Base-by-base conservation (phyloP, 495 filamentous ascomycete species). In the Filosporella fistucella region DNA sequence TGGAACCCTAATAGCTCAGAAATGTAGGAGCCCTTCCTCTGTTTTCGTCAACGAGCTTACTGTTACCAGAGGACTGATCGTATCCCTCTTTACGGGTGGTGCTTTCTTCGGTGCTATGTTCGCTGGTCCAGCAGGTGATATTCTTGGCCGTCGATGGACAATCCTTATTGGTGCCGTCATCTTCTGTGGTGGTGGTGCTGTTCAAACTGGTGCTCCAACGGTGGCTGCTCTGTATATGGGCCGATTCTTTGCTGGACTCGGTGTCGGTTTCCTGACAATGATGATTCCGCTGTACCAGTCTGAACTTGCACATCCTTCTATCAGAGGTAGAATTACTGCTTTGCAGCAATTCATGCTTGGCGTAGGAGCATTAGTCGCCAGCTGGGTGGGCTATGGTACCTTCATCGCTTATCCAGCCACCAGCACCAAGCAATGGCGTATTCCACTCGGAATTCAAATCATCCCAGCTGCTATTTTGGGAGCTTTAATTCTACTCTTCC, bases 301-400 rank as follows among this genome's bases (percentile, higher is more conserved):
- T 6, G 76, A 79, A 51, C 76, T 71, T 63, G 68, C 72, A n/a
- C 75, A 75, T 8, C 76, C 74, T 56, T 63, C 72, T 30, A 71
- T 78, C 41, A 65, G 76, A 25, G 76, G 75, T 20, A 66, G 66
- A 43, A 56, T 75, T 10, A 72, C 59, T 42, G 71, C 44, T 26
- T 23, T 50, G 11, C 47, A 50, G 14, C 38, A 50, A 20, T 43
- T 43, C 10, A 50, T 50, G 47, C 47, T 50, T n/a, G 47, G 47
- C 26, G 39, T 73, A 47, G 74, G 74, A 47, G 69, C 32, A 64
- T 39, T 66, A 13, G 49, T 51, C 20, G 63, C 62, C 6, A 55
- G 46, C 14, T 67, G 64, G 64, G 59, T 60, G 16, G 49, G 53
- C 11, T 67, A 62, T 28, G 64, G 62, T 8, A 60, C 45, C 17